These are phyloP conservation scores for Xylaria grammica DNA, from an alignment of 495 filamentous ascomycete genomes.

Conservation along the genomic window DNA sequence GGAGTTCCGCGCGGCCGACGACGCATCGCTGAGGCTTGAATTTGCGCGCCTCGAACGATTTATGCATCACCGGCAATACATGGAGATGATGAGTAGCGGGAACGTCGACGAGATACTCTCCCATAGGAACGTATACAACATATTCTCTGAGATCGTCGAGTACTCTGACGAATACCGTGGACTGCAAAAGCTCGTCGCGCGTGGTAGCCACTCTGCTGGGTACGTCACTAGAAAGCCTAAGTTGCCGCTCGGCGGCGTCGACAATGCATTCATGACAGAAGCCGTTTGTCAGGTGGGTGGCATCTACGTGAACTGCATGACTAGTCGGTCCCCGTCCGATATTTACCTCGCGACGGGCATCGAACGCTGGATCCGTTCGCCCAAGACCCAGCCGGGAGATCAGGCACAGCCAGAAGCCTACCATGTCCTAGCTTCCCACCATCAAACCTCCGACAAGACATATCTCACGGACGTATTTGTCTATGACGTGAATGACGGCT, in stretches of 20 bases:
- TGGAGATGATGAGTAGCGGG: constrained; percentile 32
- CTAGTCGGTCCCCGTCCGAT: not conserved
- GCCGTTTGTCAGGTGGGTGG: not conserved
- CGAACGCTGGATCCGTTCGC: not conserved
- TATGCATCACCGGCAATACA: constrained; percentile 43
- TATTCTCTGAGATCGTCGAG: constrained; percentile 43
- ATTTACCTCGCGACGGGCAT: not conserved
- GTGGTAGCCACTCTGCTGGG: not conserved
- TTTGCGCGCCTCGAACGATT: constrained; percentile 50
- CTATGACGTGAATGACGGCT: not conserved
- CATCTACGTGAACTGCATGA: not conserved
- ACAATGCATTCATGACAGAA: not conserved
- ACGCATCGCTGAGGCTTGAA: constrained; percentile 36
- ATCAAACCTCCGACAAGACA: not conserved
- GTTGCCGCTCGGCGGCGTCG: not conserved
- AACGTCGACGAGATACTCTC: not conserved
- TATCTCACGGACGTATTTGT: not conserved
- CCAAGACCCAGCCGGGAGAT: not conserved
- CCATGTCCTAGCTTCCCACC: not conserved
- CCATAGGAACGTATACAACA: constrained; percentile 41
- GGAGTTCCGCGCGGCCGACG: constrained; percentile 6
- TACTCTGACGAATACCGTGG: constrained; percentile 49
- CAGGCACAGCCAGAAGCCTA: not conserved
- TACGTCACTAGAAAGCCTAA: not conserved
- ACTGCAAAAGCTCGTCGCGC: constrained; percentile 28